These are phyloP conservation scores for Hyparrhenia diplandra DNA, from an alignment of 176 grass and related monocot genomes.

Conservation along the genomic window DNA sequence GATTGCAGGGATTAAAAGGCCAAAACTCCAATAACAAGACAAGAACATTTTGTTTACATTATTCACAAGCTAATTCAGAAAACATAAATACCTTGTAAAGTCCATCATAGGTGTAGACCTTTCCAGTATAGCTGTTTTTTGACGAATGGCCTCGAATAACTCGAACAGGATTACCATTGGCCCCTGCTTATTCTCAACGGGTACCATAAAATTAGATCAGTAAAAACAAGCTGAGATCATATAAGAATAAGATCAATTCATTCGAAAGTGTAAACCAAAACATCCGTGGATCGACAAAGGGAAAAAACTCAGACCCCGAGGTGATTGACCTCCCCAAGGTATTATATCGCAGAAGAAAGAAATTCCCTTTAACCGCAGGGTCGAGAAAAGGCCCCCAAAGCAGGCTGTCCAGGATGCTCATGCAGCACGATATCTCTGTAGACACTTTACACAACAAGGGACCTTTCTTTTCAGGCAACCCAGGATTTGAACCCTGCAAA, in stretches of 20 bases:
- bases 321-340: too few relatives aligned
- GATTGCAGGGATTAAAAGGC: not conserved
- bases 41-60: not conserved
- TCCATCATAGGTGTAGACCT: conserved; percentile 85
- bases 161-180: conserved; percentile 43
- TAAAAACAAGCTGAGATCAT: not conserved
- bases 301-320: too few relatives aligned
- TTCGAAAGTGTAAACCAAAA: not conserved
- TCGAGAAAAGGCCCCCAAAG: too few relatives aligned
- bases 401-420: too few relatives aligned
- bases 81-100: conserved; percentile 68
- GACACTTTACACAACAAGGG: too few relatives aligned
- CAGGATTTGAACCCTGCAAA: too few relatives aligned
- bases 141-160: conserved; percentile 71
- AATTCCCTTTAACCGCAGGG: too few relatives aligned
- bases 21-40: not conserved
- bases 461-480: too few relatives aligned
- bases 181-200: conserved; percentile 67
- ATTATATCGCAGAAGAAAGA: too few relatives aligned
- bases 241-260: not conserved
- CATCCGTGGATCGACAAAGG: not conserved
- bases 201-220: not conserved
- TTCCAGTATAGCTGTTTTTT: conserved; percentile 70
- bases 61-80: not conserved
- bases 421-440: too few relatives aligned